Base-by-base conservation (phyloP, 2,329 filamentous ascomycete genomes). In the Cercospora zeina region DNA sequence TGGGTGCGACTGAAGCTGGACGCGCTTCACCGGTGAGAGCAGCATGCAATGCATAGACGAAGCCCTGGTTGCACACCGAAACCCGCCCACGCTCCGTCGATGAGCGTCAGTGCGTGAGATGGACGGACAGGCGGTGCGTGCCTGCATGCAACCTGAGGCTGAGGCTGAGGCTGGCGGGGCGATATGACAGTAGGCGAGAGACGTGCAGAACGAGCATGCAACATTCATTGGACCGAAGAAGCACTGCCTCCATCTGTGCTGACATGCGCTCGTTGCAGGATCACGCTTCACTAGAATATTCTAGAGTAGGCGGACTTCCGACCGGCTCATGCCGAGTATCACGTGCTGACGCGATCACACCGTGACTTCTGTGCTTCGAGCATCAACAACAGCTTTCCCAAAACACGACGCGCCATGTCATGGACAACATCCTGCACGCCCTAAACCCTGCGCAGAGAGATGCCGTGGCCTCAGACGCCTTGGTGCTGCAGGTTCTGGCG, bases 371-470 rank as follows among this genome's bases (percentile, higher is more conserved):
- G 11, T n/a, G 39, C 19, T 14, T 24, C 39, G 39, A 45, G 19
- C 39, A 45, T 45, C 39, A 45, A 45, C 39, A 42, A 19, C 37
- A 19, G 4, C 39, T 45, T 16, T 45, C 9, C 24, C 27, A 13
- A 37, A 30, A 27, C 37, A 37, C 45, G 34, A 39, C 31, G 37
- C 31, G 59, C 58, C 14, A 65, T 64, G 66, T 42, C 54, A 85
- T 85, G 81, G 81, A 83, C 67, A 72, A 75, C 58, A 78, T 89
- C 47, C 79, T 90, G 34, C 74, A 80, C 59, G 86, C 85, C 34
- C 80, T 90, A 61, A 90, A 90, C 75, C 73, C 77, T 50, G 86
- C 86, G 8, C 87, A 90, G 73, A 80, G 78, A 67, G 80, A 80
- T 53, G 87, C 88, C 1, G 87, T 90, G 27, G 85, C 85, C 7